Conservation (phyloP, 1,284 basidiomycete genomes). For the Inonotus hispidus region DNA sequence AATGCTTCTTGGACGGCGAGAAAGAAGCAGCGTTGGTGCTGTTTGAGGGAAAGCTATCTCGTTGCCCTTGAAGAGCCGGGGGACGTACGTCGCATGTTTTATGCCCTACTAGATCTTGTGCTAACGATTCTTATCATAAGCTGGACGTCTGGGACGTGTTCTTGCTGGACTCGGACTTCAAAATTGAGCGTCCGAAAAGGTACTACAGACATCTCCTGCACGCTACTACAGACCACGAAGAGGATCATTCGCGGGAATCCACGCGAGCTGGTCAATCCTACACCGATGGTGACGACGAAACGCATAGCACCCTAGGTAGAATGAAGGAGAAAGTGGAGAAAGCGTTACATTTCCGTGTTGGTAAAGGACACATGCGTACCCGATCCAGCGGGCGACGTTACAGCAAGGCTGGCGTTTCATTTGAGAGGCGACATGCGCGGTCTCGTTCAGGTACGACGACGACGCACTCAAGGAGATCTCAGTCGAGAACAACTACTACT, state of each 20-base stretch:
- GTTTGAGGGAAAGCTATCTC: conserved; percentile 90
- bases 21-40: conserved; percentile 85
- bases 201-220: conserved; percentile 72
- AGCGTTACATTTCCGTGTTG: conserved; percentile 11
- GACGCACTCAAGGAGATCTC: conserved; percentile 24
- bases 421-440: conserved; percentile 5
- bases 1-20: conserved; percentile 62
- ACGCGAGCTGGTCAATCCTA: background rate
- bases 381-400: background rate
- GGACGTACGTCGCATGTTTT: conserved; percentile 49
- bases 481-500: conserved; percentile 29
- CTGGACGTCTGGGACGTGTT: conserved; percentile 89
- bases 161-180: conserved; percentile 86
- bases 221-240: conserved; percentile 28
- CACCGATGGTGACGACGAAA: conserved; percentile 11
- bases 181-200: conserved; percentile 73
- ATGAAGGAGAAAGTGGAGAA: conserved; percentile 18
- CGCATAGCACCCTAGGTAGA: conserved; percentile 22
- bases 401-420: conserved; percentile 10
- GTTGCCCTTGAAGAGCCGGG: conserved; percentile 86
- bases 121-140: conserved; percentile 31
- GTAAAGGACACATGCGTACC: background rate
- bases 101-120: background rate
- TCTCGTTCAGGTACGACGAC: conserved; percentile 21
- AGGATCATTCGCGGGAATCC: conserved; percentile 20